phyloP scores from a whole-genome alignment of 78 protist genomes.

The Isochrysis galbana region DNA sequence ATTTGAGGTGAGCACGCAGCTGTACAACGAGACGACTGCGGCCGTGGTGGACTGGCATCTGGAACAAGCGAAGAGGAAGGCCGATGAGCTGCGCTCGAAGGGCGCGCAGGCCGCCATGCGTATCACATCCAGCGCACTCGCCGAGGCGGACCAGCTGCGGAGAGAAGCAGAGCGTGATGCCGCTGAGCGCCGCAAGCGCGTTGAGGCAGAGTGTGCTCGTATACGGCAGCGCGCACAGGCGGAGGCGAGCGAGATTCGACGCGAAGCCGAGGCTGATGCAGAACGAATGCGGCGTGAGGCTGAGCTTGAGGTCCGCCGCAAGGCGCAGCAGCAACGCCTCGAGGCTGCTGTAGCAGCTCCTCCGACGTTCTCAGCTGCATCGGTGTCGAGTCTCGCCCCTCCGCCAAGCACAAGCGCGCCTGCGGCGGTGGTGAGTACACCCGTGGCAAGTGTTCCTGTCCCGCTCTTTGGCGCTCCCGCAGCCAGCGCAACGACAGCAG shows the following conservation, averaged over 20 bases:
- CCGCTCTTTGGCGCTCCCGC: no score
- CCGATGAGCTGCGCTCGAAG: not conserved
- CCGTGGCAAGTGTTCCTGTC: no score
- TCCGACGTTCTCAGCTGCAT: no score
- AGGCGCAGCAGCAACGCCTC: not conserved
- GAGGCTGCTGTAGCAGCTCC: no score
- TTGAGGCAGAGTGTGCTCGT: not conserved
- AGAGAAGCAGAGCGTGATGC: not conserved
- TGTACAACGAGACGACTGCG: no score
- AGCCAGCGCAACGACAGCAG: no score
- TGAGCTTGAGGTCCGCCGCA: not conserved
- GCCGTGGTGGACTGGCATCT: no score
- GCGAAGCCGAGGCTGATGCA: not conserved
- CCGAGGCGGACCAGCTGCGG: not conserved
- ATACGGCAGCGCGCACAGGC: not conserved
- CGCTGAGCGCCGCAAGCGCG: not conserved
- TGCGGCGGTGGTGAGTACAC: no score
- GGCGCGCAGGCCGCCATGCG: not conserved
- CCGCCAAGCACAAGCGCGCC: no score
- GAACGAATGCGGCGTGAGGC: not conserved
- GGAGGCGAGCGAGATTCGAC: not conserved
- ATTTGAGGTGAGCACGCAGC: no score
- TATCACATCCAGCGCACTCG: not conserved
- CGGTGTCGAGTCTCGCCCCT: no score
- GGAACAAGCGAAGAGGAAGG: not conserved